Evolutionary conservation across 2,329 filamentous ascomycete species (phyloP).

Genomic region (Exophiala mesophila): DNA sequence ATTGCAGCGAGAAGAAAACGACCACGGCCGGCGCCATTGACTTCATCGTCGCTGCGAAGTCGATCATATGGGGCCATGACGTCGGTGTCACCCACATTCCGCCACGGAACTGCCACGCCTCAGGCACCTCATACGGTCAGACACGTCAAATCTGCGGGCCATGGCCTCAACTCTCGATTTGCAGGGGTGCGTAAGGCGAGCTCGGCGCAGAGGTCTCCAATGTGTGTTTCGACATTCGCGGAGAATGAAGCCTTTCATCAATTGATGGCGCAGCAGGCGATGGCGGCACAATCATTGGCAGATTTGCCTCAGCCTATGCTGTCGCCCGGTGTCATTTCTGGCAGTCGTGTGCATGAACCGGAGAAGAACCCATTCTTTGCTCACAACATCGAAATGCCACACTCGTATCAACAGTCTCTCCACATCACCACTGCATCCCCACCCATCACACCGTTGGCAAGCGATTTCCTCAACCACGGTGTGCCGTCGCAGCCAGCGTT

Average conservation of each 20-base stretch:
- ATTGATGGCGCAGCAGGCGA: constrained; percentile 24
- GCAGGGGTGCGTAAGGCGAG: constrained; percentile 44
- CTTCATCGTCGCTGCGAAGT: constrained; percentile 35
- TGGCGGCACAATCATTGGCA: constrained; percentile 9
- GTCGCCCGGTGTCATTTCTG: constrained; percentile 14
- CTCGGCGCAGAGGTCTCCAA: constrained; percentile 43
- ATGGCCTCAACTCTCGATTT: constrained; percentile 41
- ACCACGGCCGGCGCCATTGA: constrained; percentile 43
- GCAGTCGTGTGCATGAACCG: constrained; percentile 9
- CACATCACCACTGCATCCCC: constrained; percentile 35
- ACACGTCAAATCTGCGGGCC: constrained; percentile 42
- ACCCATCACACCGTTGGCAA: constrained; percentile 38
- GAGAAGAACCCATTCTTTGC: constrained; percentile 26
- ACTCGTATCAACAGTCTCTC: constrained; percentile 14
- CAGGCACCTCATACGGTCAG: constrained; percentile 36
- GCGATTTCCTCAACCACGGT: constrained; percentile 32
- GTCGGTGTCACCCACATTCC: constrained; percentile 39
- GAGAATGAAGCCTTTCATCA: constrained; percentile 36
- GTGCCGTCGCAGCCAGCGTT: constrained; percentile 29
- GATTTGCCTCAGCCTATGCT: constrained; percentile 17
- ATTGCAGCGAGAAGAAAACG: constrained; percentile 44
- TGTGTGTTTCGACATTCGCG: constrained; percentile 42
- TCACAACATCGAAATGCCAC: constrained; percentile 12
- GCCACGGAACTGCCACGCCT: constrained; percentile 32
- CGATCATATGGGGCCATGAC: constrained; percentile 36